A percentile compares a stretch with the other conserved stretches of the same genome.
Evolutionary conservation across 768 basidiomycete species (phyloP).

Genomic region (Rhizopogon sp.): DNA sequence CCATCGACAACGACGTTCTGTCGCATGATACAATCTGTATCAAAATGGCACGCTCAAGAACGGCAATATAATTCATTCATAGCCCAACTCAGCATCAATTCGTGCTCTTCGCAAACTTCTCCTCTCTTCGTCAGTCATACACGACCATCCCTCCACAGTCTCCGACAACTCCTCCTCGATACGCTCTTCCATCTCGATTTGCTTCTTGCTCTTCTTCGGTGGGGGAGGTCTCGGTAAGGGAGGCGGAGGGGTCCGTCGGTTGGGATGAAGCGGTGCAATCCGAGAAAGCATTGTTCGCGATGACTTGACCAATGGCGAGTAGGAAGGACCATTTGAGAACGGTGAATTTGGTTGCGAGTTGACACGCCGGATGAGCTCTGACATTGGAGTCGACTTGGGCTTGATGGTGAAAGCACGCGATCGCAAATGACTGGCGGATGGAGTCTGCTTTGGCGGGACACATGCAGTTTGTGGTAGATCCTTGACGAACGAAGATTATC

Average conservation of each 20-base stretch:
- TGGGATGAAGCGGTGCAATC: constrained; percentile 75
- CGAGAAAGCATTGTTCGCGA: constrained; percentile 56
- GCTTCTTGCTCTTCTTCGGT: constrained; percentile 77
- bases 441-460: constrained; percentile 4
- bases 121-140: constrained; percentile 36
- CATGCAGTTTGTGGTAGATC: constrained; percentile 5
- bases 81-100: constrained; percentile 58
- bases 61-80: constrained; percentile 29
- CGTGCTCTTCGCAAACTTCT: constrained; percentile 54
- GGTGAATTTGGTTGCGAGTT: constrained; percentile 65
- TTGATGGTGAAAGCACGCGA: constrained; percentile 38
- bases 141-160: constrained; percentile 60
- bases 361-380: constrained; percentile 69
- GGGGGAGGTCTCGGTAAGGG: constrained; percentile 66
- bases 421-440: constrained; percentile 6
- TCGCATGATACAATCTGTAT: too few species aligned
- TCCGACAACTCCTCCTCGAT: constrained; percentile 81
- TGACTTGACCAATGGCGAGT: constrained; percentile 64
- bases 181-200: constrained; percentile 67
- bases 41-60: background rate
- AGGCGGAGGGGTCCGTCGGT: constrained; percentile 69
- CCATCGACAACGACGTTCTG: too few species aligned
- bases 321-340: constrained; percentile 28
- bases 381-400: constrained; percentile 60
- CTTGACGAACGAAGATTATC: background rate